Base-by-base conservation (phyloP, 1,284 basidiomycete genomes). In the Malassezia restricta region DNA sequence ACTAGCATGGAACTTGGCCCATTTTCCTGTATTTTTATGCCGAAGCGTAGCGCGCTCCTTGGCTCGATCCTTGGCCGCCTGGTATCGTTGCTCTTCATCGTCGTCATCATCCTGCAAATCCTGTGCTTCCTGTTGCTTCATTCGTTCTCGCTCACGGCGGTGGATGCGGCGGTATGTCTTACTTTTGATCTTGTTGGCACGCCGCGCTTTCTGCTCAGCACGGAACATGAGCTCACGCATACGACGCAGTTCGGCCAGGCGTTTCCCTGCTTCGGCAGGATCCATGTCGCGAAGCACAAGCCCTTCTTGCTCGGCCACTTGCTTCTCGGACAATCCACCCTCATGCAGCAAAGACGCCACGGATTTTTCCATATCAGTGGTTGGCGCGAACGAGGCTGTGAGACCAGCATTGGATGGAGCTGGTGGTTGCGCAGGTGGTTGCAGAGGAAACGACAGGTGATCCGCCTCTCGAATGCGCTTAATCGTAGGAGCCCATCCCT, bases 211-310 rank as follows among this genome's bases (percentile, higher is more conserved):
- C 35, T 82, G 78, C 66, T 98, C 91, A 0, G 87, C 88, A 4
- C 91, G 82, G 77, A 94, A 95, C 79, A 91, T 86, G 43, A 96
- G 79, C 64, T 95, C 90, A 30, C 92, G 82, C 81, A 89, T 88
- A 65, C 83, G 81, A 14, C 86, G 81, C 12, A 96, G 79, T 67
- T 91, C 86, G 1, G 79, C 80, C 1, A 87, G 82, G 0, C 91
- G 82, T 6, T 81, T 79, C 3, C 82, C 79, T 37, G 91, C 85
- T 71, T 94, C 89, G 68, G 88, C 87, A 3, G 86, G 78, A 1
- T 81, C 82, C 27, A 94, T 78, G 58, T 86, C 81, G 58, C 86
- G 84, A 76, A 85, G 82, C 59, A 84, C 81, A 20, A 90, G 79
- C 57, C 85, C 83, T 74, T 94, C 89, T 0, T 83, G 83, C 54